A percentile compares a stretch with the other conserved stretches of the same genome.
Evolutionary conservation across 2,329 filamentous ascomycete species (phyloP).

Genomic region (Ceratocystis huliohia): DNA sequence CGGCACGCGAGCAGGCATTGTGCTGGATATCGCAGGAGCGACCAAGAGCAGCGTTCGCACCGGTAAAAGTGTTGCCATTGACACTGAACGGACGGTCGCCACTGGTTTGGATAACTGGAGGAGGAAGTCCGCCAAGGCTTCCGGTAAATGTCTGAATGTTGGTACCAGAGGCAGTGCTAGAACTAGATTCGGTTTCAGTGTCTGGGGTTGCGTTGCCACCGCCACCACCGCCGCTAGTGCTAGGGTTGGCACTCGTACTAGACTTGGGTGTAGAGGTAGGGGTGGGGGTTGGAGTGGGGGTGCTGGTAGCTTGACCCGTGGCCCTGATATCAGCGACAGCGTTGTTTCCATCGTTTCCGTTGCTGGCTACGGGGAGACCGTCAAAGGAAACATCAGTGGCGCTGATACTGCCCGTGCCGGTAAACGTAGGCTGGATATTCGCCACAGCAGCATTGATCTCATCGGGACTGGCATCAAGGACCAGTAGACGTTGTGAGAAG

Average conservation of each 20-base stretch:
- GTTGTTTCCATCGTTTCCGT: constrained; percentile 10
- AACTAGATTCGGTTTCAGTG: constrained; percentile 1
- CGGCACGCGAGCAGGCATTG: constrained; percentile 38
- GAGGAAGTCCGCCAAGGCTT: constrained; percentile 31
- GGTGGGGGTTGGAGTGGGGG: constrained; percentile 10
- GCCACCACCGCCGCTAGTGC: not conserved
- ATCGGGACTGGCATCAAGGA: constrained; percentile 40
- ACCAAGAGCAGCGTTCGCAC: constrained; percentile 34
- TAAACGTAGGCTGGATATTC: constrained; percentile 28
- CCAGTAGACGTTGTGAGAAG: constrained; percentile 39
- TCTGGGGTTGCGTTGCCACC: not conserved
- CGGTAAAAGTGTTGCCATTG: constrained; percentile 43
- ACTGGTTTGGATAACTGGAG: constrained; percentile 31
- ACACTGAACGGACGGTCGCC: constrained; percentile 36
- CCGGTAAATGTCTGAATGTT: constrained; percentile 38
- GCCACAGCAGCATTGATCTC: constrained; percentile 40
- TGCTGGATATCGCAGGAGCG: constrained; percentile 40
- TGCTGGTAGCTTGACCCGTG: not conserved
- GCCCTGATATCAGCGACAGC: not conserved
- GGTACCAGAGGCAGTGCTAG: constrained; percentile 21
- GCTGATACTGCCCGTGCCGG: constrained; percentile 27
- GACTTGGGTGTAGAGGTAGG: constrained; percentile 11
- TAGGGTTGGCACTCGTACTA: not conserved
- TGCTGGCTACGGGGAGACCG: constrained; percentile 23
- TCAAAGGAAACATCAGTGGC: constrained; percentile 25